Percentiles rank a stretch among this genome's conserved stretches.
Evolutionary conservation across 768 basidiomycete species (phyloP).

Genomic region (Collybia mongolica): DNA sequence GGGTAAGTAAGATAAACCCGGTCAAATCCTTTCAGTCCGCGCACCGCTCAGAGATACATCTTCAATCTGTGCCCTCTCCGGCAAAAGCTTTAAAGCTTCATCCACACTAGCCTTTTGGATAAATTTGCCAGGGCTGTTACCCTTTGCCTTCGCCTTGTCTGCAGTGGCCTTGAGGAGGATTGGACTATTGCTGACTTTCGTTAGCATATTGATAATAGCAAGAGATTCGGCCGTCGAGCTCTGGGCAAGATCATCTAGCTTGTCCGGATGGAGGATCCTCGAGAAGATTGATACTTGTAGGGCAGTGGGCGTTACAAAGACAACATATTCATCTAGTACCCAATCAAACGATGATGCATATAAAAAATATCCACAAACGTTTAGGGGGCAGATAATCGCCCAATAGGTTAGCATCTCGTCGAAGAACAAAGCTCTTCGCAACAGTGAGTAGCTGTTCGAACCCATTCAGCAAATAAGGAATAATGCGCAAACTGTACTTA

Average conservation of each 20-base stretch:
- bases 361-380: conserved; percentile 44
- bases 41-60: conserved; percentile 82
- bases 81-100: conserved; percentile 64
- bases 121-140: conserved; percentile 21
- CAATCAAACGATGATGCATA: neutral
- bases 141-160: conserved; percentile 52
- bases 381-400: conserved; percentile 89
- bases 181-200: conserved; percentile 93
- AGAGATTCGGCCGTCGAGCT: conserved; percentile 76
- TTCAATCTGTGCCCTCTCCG: conserved; percentile 55
- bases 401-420: conserved; percentile 82
- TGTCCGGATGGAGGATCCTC: conserved; percentile 70
- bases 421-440: conserved; percentile 87
- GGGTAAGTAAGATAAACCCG: neutral
- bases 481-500: conserved; percentile 24
- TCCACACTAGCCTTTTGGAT: conserved; percentile 49
- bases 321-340: conserved; percentile 88
- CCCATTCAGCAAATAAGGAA: neutral
- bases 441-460: conserved; percentile 58
- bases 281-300: conserved; percentile 80
- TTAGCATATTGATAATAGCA: conserved; percentile 74
- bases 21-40: conserved; percentile 13
- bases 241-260: conserved; percentile 65
- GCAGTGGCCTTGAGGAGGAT: conserved; percentile 80
- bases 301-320: conserved; percentile 89